These are phyloP conservation scores for Amanita pseudoporphyria DNA, from an alignment of 768 basidiomycete genomes.

Conservation along the genomic window DNA sequence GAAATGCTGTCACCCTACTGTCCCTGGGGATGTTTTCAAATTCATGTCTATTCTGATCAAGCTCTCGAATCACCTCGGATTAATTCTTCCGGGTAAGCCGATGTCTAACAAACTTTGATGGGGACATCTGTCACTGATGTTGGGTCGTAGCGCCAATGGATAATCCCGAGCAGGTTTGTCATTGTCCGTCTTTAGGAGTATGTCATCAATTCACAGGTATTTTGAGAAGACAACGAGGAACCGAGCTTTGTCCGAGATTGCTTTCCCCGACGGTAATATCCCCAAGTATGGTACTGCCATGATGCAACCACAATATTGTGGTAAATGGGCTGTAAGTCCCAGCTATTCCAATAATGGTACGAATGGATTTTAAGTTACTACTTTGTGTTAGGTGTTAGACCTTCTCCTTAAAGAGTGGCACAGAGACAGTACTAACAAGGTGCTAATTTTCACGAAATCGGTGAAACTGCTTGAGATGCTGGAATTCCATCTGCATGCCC, in stretches of 20 bases:
- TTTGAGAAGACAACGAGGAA: conserved; percentile 33
- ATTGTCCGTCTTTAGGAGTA: neutral
- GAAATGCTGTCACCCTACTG: conserved; percentile 33
- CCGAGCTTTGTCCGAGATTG: conserved; percentile 48
- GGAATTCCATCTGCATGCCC: conserved; percentile 57
- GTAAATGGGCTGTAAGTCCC: conserved; percentile 68
- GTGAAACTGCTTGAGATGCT: conserved; percentile 86
- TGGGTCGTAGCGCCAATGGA: conserved; percentile 49
- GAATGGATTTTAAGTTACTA: neutral
- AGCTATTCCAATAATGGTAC: neutral
- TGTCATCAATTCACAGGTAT: neutral
- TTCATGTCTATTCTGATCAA: conserved; percentile 80
- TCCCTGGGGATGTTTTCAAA: conserved; percentile 61
- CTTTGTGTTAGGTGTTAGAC: conserved; percentile 46
- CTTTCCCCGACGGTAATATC: conserved; percentile 46
- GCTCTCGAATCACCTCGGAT: conserved; percentile 78
- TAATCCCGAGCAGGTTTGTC: conserved; percentile 51
- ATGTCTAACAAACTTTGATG: neutral
- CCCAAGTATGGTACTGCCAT: conserved; percentile 58
- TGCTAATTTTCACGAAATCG: conserved; percentile 89
- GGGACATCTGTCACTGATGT: neutral
- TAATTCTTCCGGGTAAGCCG: conserved; percentile 70
- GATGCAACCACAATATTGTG: conserved; percentile 59
- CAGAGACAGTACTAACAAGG: conserved; percentile 66
- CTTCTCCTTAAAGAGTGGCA: conserved; percentile 58